phyloP scores from a whole-genome alignment of 805 yeast genomes.

The Nakazawaea populi region DNA sequence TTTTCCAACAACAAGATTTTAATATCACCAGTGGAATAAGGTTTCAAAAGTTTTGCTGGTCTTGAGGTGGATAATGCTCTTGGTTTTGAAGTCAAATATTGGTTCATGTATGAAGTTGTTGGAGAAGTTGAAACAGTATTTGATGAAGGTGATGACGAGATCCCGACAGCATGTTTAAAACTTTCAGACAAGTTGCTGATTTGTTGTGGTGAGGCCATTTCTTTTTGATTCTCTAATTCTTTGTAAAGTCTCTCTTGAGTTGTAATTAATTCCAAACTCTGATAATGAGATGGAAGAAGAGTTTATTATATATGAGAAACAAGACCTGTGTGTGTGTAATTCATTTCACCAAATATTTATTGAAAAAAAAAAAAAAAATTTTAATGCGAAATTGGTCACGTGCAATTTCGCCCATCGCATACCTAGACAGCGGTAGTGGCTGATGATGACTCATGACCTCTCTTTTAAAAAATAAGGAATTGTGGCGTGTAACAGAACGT shows the following conservation, averaged over 20 bases:
- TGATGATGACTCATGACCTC: not conserved
- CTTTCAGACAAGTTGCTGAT: constrained; percentile 48
- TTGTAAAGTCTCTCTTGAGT: not conserved
- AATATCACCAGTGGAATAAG: constrained; percentile 92
- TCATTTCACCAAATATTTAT: not conserved
- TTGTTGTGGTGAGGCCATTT: constrained; percentile 66
- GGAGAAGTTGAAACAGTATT: constrained; percentile 82
- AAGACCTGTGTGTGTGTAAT: not conserved
- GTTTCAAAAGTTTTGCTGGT: constrained; percentile 73
- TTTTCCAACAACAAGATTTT: constrained; percentile 88
- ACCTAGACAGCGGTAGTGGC: not conserved
- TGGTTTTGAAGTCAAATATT: constrained; percentile 33
- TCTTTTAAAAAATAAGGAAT: not conserved
- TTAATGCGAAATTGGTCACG: not conserved
- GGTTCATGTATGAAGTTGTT: constrained; percentile 58
- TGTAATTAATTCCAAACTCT: too few species aligned
- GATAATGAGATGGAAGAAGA: too few species aligned
- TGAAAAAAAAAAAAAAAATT: not conserved
- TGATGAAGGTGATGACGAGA: constrained; percentile 42
- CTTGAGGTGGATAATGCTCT: constrained; percentile 37
- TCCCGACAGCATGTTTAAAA: constrained; percentile 48
- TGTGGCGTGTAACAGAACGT: not conserved
- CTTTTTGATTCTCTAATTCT: not conserved
- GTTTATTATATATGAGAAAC: too few species aligned
- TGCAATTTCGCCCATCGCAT: not conserved